phyloP scores from a whole-genome alignment of 129 eudicot genomes.

The Lonicera japonica region DNA sequence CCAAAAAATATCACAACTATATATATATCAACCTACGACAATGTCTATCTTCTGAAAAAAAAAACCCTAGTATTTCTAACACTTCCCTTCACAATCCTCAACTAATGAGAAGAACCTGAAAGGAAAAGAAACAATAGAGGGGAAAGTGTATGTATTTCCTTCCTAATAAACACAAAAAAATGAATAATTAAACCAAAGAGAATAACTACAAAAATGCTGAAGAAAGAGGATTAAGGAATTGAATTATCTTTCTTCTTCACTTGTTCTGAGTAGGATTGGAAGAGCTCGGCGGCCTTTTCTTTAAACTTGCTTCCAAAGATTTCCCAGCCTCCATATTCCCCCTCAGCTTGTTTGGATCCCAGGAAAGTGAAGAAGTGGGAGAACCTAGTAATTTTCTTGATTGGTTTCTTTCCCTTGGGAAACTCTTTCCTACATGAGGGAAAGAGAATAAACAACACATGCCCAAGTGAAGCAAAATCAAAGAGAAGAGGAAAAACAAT shows the following conservation, averaged over 20 bases:
- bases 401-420: conserved; percentile 24
- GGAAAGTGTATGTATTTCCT: background rate
- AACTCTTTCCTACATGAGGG: background rate
- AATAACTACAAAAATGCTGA: conserved; percentile 22
- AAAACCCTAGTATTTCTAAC: too few relatives aligned
- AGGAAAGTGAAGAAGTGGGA: conserved; percentile 15
- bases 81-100: too few relatives aligned
- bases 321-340: conserved; percentile 15
- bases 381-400: conserved; percentile 56
- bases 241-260: conserved; percentile 31
- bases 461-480: conserved; percentile 37
- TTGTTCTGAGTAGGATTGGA: conserved; percentile 69
- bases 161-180: background rate
- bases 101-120: background rate
- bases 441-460: conserved; percentile 17
- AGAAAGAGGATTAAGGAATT: conserved; percentile 14
- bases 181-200: background rate
- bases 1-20: too few relatives aligned
- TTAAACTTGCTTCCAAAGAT: conserved; percentile 43
- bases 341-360: conserved; percentile 23
- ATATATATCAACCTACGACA: too few relatives aligned
- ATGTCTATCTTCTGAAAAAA: too few relatives aligned
- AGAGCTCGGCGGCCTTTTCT: conserved; percentile 48
- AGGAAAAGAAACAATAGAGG: background rate
- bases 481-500: conserved; percentile 30